These are phyloP conservation scores for Mangifera indica DNA, from an alignment of 345 rosid species.

Conservation along the genomic window DNA sequence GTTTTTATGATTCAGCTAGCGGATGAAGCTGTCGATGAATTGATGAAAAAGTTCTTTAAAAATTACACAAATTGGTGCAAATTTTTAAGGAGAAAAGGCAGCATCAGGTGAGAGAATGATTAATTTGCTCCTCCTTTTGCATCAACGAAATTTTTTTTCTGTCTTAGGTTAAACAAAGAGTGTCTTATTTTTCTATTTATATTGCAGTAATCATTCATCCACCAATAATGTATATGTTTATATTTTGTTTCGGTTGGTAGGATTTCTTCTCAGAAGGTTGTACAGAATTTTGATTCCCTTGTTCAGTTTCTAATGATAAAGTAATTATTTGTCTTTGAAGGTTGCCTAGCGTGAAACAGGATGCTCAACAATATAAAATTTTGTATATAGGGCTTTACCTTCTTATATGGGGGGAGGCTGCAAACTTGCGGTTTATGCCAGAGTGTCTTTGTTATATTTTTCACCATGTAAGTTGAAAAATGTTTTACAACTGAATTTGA, in stretches of 20 bases:
- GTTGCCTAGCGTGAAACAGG: constrained; percentile 70
- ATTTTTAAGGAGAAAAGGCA: constrained; percentile 69
- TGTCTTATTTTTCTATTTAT: neutral
- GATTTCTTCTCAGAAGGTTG: constrained; percentile 3
- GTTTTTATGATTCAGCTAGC: constrained; percentile 45
- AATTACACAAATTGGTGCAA: constrained; percentile 94
- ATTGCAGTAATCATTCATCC: neutral
- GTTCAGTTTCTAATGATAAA: constrained; percentile 20
- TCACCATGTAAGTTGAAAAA: constrained; percentile 75
- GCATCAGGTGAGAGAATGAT: constrained; percentile 56
- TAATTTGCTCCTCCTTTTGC: constrained; percentile 2
- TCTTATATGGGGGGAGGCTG: constrained; percentile 99
- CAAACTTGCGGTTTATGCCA: constrained; percentile 90
- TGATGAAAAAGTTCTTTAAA: constrained; percentile 82
- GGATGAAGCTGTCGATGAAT: constrained; percentile 72
- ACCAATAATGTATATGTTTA: neutral
- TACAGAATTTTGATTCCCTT: neutral
- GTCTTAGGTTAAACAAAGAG: neutral
- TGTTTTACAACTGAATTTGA: neutral
- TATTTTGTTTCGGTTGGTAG: neutral
- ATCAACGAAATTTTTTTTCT: constrained; percentile 1
- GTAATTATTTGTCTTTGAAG: constrained; percentile 43
- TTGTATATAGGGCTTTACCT: constrained; percentile 87
- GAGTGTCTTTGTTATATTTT: constrained; percentile 92
- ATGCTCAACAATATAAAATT: constrained; percentile 81